A percentile compares a stretch with the other conserved stretches of the same genome.
Evolutionary conservation across 2,329 filamentous ascomycete genomes (phyloP).

Genomic region (Lasiodiplodia citricola): DNA sequence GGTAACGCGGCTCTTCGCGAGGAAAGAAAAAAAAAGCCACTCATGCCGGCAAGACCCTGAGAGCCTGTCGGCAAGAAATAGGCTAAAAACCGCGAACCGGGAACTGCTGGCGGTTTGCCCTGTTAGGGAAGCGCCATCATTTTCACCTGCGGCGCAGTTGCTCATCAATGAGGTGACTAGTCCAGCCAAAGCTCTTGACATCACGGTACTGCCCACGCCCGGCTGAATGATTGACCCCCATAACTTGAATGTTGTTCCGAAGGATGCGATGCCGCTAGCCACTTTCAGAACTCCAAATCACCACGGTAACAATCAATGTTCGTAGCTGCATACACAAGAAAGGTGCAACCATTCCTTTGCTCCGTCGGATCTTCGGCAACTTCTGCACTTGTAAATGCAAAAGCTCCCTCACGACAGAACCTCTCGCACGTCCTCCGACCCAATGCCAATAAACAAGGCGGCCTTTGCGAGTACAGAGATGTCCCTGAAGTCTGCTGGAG

Average conservation of each 20-base stretch:
- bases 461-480: not conserved
- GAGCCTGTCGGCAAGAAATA: constrained; percentile 8
- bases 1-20: not conserved
- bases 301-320: not conserved
- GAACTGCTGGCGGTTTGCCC: not conserved
- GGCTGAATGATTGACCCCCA: not conserved
- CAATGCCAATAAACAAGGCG: not conserved
- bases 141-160: not conserved
- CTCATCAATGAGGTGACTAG: not conserved
- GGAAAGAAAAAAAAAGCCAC: not conserved
- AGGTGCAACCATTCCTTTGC: not conserved
- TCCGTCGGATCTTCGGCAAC: not conserved
- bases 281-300: not conserved
- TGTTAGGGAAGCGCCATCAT: not conserved
- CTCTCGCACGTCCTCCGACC: not conserved
- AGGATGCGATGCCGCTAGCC: not conserved
- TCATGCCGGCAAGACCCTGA: not conserved
- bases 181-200: not conserved
- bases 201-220: not conserved
- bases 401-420: not conserved
- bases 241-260: not conserved
- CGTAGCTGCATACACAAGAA: not conserved
- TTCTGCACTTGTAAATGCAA: not conserved
- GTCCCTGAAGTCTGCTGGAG: not conserved
- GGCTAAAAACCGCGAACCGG: constrained; percentile 9